These are phyloP conservation scores for Nicotiana otophora DNA, from an alignment of 257 asterid species.

Conservation along the genomic window DNA sequence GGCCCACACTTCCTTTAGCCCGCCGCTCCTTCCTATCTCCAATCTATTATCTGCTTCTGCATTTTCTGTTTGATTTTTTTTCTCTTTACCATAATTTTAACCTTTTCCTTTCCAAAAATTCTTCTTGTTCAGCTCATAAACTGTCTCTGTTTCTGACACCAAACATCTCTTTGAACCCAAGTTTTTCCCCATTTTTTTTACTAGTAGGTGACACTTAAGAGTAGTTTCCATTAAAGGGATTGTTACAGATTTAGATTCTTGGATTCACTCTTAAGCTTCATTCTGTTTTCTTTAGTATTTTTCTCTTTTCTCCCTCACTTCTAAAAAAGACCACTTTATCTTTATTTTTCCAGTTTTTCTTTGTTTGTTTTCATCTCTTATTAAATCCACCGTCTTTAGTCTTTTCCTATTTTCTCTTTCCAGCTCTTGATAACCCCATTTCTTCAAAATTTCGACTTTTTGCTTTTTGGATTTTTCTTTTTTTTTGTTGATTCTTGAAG, in stretches of 20 bases:
- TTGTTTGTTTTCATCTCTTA: conserved; percentile 9
- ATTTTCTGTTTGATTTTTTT: background rate
- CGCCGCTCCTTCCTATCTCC: background rate
- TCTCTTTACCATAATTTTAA: background rate
- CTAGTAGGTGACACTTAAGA: conserved; percentile 19
- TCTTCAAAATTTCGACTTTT: conserved; percentile 9
- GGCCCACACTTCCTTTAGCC: conserved; percentile 1
- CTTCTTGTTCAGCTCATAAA: background rate
- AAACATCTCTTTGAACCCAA: conserved; percentile 72
- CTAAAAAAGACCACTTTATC: conserved; percentile 5
- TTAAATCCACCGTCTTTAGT: conserved; percentile 9
- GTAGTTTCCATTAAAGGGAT: conserved; percentile 30
- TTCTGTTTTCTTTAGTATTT: background rate
- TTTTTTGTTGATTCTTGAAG: background rate
- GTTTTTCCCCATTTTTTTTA: conserved; percentile 19
- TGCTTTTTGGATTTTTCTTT: background rate
- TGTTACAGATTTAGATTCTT: conserved; percentile 48
- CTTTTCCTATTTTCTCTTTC: background rate
- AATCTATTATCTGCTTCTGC: background rate
- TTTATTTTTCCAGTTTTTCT: background rate
- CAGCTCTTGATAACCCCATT: conserved; percentile 16
- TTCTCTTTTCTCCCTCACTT: background rate
- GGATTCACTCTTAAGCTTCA: conserved; percentile 37
- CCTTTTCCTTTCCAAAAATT: background rate
- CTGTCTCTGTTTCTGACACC: conserved; percentile 44